Evolutionary conservation across 2,329 filamentous ascomycete genomes (phyloP).

Genomic region (Neonectria neomacrospora): DNA sequence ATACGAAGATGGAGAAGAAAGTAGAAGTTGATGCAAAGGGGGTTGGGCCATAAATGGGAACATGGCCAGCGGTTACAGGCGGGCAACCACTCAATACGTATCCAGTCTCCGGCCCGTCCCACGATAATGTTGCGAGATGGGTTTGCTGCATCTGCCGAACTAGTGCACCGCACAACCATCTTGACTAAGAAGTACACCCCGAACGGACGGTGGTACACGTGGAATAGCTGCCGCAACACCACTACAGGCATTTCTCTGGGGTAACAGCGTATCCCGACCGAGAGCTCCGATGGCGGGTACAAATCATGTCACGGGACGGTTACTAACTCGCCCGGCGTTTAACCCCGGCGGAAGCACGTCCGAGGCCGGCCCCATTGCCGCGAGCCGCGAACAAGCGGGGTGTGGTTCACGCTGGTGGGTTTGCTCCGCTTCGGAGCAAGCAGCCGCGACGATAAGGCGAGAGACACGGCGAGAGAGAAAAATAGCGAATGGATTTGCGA

Average conservation of each 20-base stretch:
- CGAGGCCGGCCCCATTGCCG: not conserved
- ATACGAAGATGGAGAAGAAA: not conserved
- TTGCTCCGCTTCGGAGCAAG: conserved; percentile 14
- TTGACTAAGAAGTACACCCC: not conserved
- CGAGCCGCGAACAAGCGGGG: not conserved
- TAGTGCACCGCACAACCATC: not conserved
- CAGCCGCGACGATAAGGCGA: conserved; percentile 10
- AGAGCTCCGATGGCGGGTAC: not conserved
- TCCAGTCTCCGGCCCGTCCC: not conserved
- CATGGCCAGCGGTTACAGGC: not conserved
- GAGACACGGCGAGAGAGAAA: not conserved
- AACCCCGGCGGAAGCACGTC: not conserved
- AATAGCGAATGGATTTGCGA: not conserved
- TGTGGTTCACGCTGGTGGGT: not conserved
- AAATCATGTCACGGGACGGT: not conserved
- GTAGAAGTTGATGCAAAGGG: not conserved
- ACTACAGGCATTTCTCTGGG: not conserved
- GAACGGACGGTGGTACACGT: not conserved
- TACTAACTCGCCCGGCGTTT: not conserved
- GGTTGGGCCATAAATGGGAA: not conserved
- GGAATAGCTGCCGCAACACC: not conserved
- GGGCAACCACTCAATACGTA: too few species aligned
- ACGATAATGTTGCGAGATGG: not conserved
- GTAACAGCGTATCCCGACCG: not conserved
- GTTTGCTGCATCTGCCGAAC: not conserved